Evolutionary conservation across 306 rosid genomes (phyloP), one percentile per base, ranked within the genome.

Genomic region (Casuarina equisetifolia): DNA sequence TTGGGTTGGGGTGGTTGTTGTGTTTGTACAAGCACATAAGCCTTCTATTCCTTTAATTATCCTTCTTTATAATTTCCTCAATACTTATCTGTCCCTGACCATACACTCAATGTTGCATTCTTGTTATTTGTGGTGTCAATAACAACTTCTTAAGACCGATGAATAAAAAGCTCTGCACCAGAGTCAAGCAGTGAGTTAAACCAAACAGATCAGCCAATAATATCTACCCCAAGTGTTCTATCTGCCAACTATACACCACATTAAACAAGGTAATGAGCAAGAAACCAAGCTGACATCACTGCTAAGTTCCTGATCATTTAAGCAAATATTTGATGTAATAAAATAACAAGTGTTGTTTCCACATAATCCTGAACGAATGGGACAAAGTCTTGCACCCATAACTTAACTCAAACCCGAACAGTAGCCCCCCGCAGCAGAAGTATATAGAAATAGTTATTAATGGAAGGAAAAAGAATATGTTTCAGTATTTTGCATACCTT

Each of bases 401-500:
- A 45, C 35, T 38, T 43, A 7, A 35, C 13, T 49, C 16, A 9
- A 17, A 5, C 5, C 43, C 3, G 25, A 38, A 73, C 9, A 38
- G 51, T 44, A 3, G 12, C 9, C 25, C 7, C 17, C 3, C 70
- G 20, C 40, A 64, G 13, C 10, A 39, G 17, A 38, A 20, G 16
- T 25, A 6, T 5, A 8, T 2, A 32, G 6, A 53, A 39, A 15
- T 36, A 49, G 52, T 9, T 39, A 44, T 6, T 40, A 44, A 2
- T 20, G 5, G 3, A 9, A 7, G 40, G 35, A 69, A 10, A 32
- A n/a, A 4, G 11, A 16, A 64, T 15, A 45, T 46, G 35, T 39
- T n/a, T 13, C 43, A 51, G 2, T 9, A 35, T 36, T 61, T 66
- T 39, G 77, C 62, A 55, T 86, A 91, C 97, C 97, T 91, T 91